Base-by-base conservation (phyloP, 2,329 filamentous ascomycete species). In the Penicillium sclerotigenum region DNA sequence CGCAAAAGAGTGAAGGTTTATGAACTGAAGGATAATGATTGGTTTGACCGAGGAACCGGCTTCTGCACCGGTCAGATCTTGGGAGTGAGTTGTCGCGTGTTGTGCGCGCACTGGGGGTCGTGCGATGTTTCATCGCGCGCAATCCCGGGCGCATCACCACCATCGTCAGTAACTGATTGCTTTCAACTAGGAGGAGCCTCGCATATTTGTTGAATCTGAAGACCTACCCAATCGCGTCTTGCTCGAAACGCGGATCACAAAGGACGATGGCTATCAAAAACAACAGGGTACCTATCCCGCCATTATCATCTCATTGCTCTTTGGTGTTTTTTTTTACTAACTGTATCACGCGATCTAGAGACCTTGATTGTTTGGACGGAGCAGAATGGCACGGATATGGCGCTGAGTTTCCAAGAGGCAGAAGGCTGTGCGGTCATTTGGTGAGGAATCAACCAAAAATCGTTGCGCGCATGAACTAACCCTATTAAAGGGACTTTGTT, bases 331-430 rank as follows among this genome's bases (percentile, higher is more conserved):
- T 22, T 53, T 53, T 58, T 46, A 56, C 64, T 65, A 59, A 71
- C 56, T 45, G 59, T 62, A 61, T 69, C 61, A 59, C 52, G 59
- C 58, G 47, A 62, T 52, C 3, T 74, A 95, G 93, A 97, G 74
- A 99, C 94, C 4, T 84, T 99, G 59, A 97, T 99, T 60, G 92
- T 99, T 59, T 99, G 94, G 94, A 97, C 93, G 37, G 94, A 97
- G 72, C 84, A 86, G 57, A 94, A 87, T 77, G 89, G 89, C 56
- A 86, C 92, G 54, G 94, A 99, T 72, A 97, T 99, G 94, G 94
- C 94, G 41, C 83, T 99, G 61, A 97, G 92, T 72, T 99, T 99
- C 70, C 94, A 99, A 74, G 94, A 99, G 77, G 88, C 92, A 2
- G 94, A 97, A 65, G 94, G 93, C 43, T 99, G 94, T 75, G 85